Evolutionary conservation across 1,284 basidiomycete genomes (phyloP), one percentile per base, ranked within the genome.

Genomic region (Ustilago loliicola): DNA sequence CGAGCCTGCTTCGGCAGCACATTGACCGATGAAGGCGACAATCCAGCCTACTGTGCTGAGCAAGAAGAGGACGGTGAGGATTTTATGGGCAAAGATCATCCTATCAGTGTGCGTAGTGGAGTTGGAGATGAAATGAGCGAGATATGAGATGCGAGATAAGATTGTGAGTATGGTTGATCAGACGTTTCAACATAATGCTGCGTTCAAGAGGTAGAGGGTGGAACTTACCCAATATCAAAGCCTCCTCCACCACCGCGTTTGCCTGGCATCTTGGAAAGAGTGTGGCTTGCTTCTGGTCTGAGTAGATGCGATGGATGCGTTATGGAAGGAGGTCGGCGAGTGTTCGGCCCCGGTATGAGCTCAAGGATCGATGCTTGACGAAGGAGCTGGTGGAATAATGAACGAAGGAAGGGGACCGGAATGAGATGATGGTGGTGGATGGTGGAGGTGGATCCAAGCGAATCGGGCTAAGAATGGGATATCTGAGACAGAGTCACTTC

Each of bases 41-140:
- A 96, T 91, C 95, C 96, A 98, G 71, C 92, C 94, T 71, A 95
- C 92, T 70, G 93, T 87, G 48, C 93, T 90, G 56, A 98, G 89
- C 67, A 94, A 89, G 72, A 92, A 91, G 1, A 95, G 96, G 85
- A 93, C 91, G 42, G 96, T 89, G 85, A 97, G 94, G 83, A 95
- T 89, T 85, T 95, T 94, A 87, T 96, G 94, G 23, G 93, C 93
- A 74, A 95, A 89, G 78, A 96, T 92, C 80, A 93, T 93, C 4
- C 81, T 83, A 72, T 30, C 10, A 2, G 15, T 5, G 30, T 19
- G 17, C 19, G 19, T 36, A 27, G n/a, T 36, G 48, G 25, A 29
- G 30, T 10, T 29, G 40, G n/a, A 52, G 13, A 17, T 15, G 4
- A 61, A 56, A 56, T 15, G 19, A 51, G n/a, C 51, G 38, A 27